phyloP scores from a whole-genome alignment of 176 grass and related monocot genomes.

The Carex parvula region DNA sequence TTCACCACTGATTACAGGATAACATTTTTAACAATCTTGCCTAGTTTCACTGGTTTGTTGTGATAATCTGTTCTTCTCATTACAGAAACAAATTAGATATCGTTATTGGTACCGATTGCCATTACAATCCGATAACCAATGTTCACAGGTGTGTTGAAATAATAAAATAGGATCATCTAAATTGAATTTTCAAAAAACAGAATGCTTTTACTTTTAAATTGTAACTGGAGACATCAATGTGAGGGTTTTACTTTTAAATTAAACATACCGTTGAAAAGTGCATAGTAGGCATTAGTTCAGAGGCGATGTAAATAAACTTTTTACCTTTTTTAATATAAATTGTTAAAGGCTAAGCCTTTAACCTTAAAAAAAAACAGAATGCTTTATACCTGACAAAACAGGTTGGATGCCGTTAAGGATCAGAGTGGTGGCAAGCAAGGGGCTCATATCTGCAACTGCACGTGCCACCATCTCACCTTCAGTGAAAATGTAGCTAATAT shows the following conservation, averaged over 20 bases:
- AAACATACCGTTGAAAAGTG: no score
- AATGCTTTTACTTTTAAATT: no score
- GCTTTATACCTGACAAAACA: constrained; percentile 47
- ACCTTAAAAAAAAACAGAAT: not conserved
- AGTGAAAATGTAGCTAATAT: constrained; percentile 75
- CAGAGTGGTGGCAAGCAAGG: constrained; percentile 48
- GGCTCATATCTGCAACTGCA: constrained; percentile 61
- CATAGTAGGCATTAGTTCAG: no score
- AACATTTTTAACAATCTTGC: not conserved
- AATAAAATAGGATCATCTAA: not conserved
- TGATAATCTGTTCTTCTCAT: not conserved
- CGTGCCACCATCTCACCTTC: constrained; percentile 51
- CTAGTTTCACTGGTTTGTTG: not conserved
- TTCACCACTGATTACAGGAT: not conserved
- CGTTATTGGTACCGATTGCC: not conserved
- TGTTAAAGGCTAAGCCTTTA: no score
- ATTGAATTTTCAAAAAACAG: not conserved
- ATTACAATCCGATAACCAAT: not conserved
- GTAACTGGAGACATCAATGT: no score
- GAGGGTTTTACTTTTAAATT: no score
- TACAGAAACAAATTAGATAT: not conserved
- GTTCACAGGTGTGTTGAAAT: not conserved
- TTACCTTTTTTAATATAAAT: no score
- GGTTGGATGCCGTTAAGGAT: constrained; percentile 78
- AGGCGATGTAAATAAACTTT: no score